phyloP scores from a whole-genome alignment of 78 protist genomes.

The Carpediemonas membranifera region DNA sequence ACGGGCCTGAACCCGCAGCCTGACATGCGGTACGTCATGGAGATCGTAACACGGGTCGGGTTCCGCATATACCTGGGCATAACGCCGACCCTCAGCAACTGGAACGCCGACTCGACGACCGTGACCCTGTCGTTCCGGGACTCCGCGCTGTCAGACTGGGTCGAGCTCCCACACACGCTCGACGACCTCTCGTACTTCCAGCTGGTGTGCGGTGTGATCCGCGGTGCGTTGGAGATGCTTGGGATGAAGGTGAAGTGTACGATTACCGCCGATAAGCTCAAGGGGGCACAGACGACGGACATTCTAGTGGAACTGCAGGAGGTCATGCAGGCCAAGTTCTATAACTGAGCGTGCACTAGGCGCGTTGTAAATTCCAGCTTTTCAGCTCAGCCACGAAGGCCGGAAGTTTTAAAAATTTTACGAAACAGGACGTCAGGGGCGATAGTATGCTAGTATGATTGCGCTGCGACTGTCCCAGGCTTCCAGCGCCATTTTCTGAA shows the following conservation, averaged over 20 bases:
- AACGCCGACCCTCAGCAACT: slow-evolving; percentile 42
- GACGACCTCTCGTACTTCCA: slow-evolving; percentile 49
- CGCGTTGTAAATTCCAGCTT: no score
- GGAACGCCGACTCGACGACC: slow-evolving; percentile 42
- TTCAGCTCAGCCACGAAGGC: no score
- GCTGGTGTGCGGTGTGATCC: slow-evolving; percentile 81
- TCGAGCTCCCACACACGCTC: slow-evolving; percentile 49
- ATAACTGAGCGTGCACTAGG: no score
- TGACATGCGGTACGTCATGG: slow-evolving; percentile 19
- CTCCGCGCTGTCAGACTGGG: slow-evolving; percentile 71
- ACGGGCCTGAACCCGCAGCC: slow-evolving; percentile 46
- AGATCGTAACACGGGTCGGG: slow-evolving; percentile 48
- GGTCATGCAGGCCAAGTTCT: no score
- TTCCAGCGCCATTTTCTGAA: no score
- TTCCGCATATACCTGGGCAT: slow-evolving; percentile 86
- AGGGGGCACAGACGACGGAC: slow-evolving; percentile 66
- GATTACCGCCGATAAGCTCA: slow-evolving; percentile 45
- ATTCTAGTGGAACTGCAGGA: slow-evolving; percentile 57
- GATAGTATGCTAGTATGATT: no score
- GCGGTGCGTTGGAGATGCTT: slow-evolving; percentile 86
- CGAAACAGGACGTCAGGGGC: no score
- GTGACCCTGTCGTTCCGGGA: slow-evolving; percentile 59
- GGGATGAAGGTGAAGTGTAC: slow-evolving; percentile 45
- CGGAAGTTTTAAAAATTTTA: no score
- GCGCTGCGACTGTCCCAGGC: no score